Conservation (phyloP, 805 yeast genomes). For the Crinitomyces ghanaensis region DNA sequence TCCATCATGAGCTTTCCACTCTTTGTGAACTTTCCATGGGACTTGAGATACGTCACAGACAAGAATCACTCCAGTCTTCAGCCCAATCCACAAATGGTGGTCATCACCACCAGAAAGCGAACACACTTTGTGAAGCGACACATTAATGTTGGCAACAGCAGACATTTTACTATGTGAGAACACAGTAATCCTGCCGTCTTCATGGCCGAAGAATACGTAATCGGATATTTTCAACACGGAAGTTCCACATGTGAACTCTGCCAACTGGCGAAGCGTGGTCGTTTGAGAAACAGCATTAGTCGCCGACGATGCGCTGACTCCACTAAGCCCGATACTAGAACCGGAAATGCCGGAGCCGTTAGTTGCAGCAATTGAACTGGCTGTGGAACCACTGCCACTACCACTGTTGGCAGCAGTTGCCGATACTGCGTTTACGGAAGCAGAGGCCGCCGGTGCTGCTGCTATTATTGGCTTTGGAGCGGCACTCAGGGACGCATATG, state of each 20-base stretch:
- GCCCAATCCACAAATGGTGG: conserved; percentile 27
- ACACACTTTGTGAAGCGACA: conserved; percentile 21
- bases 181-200: conserved; percentile 28
- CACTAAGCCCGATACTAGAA: no score
- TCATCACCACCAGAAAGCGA: conserved; percentile 20
- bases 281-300: no score
- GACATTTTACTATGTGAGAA: conserved; percentile 17
- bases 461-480: conserved; percentile 19
- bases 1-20: conserved; percentile 29
- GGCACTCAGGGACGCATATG: conserved; percentile 15
- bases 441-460: not conserved
- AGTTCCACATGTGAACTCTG: conserved; percentile 25
- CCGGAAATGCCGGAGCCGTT: not conserved
- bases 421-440: conserved; percentile 1
- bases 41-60: conserved; percentile 22
- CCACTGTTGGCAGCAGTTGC: not conserved
- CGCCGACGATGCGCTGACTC: no score
- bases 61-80: conserved; percentile 27
- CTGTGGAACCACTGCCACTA: not conserved
- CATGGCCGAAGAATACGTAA: conserved; percentile 29
- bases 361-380: not conserved
- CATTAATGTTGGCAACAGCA: conserved; percentile 23
- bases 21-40: conserved; percentile 26
- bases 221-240: conserved; percentile 16
- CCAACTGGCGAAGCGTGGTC: no score